A percentile compares a stretch with the other conserved stretches of the same genome.
Evolutionary conservation across 129 eudicot genomes (phyloP).

Genomic region (carrot (Daucus carota)): DH1_v3.0 NC_030389.2:40746501-40747000

Average conservation of each 20-base stretch:
- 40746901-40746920: not conserved
- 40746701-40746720: not conserved
- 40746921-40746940: not conserved
- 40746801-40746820: slow-evolving; percentile 77
- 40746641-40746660: not conserved
- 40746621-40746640: too few species aligned
- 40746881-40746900: slow-evolving; percentile 48
- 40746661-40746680: not conserved
- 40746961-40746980: not conserved
- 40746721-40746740: not conserved
- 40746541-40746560: too few species aligned
- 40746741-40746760: slow-evolving; percentile 36
- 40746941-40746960: not conserved
- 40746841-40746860: slow-evolving; percentile 73
- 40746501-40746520: too few species aligned
- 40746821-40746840: slow-evolving; percentile 95
- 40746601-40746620: not conserved
- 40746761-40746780: slow-evolving; percentile 51
- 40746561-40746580: not conserved
- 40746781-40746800: slow-evolving; percentile 62
- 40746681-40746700: not conserved
- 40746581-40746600: not conserved
- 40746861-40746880: slow-evolving; percentile 73
- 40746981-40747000: not conserved
- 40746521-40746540: too few species aligned